These are phyloP conservation scores for Trametopsis cervina DNA, from an alignment of 768 basidiomycete genomes.

Conservation along the genomic window DNA sequence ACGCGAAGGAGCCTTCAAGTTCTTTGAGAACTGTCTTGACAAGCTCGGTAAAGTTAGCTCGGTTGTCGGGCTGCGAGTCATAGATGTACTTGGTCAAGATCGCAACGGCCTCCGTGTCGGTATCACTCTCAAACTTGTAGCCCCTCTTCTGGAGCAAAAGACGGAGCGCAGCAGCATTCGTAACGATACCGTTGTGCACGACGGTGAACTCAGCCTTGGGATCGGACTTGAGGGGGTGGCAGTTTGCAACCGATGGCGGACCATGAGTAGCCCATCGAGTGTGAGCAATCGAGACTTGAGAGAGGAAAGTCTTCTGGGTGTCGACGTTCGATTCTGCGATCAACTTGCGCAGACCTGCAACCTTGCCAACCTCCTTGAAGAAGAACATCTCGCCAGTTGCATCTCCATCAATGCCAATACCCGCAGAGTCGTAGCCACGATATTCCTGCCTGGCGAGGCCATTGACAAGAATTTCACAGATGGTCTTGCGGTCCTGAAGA, in stretches of 20 bases:
- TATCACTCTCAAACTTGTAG: conserved; percentile 90
- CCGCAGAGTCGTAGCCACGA: conserved; percentile 96
- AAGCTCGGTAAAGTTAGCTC: conserved; percentile 81
- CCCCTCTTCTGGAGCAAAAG: conserved; percentile 94
- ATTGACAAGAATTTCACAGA: conserved; percentile 84
- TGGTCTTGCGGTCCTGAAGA: conserved; percentile 74
- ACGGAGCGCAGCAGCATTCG: conserved; percentile 83
- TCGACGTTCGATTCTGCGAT: conserved; percentile 68
- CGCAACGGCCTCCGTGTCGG: conserved; percentile 96
- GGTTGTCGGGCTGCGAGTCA: conserved; percentile 85
- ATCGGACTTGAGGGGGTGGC: conserved; percentile 91
- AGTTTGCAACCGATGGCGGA: conserved; percentile 79
- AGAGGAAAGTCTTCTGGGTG: conserved; percentile 68
- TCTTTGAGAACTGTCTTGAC: conserved; percentile 96
- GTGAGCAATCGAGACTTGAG: conserved; percentile 96
- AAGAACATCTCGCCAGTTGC: conserved; percentile 65
- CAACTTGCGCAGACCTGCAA: conserved; percentile 84
- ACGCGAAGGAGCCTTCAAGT: conserved; percentile 97
- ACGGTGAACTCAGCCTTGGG: conserved; percentile 76
- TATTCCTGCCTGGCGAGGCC: conserved; percentile 96
- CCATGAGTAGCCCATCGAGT: conserved; percentile 99
- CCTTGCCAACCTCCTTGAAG: conserved; percentile 99
- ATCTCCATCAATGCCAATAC: conserved; percentile 88
- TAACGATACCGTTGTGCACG: conserved; percentile 99
- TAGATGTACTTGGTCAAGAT: conserved; percentile 95